phyloP scores from a whole-genome alignment of 2,329 filamentous ascomycete species.

The Neonectria sp. region DNA sequence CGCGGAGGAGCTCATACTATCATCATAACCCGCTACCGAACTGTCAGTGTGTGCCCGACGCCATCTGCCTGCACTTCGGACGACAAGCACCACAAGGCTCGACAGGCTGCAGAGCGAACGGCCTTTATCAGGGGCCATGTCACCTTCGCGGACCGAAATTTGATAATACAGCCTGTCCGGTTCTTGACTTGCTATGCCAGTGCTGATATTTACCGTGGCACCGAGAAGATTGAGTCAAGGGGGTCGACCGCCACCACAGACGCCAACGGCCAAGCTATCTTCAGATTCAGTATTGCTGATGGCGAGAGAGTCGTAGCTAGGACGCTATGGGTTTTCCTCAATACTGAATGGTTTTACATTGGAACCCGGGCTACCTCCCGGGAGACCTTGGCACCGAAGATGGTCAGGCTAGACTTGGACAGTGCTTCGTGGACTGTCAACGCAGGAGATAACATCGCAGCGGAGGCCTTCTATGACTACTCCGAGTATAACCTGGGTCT shows the following conservation, averaged over 20 bases:
- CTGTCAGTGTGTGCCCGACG: neutral
- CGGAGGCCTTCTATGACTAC: conserved; percentile 1
- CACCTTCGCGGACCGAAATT: conserved; percentile 11
- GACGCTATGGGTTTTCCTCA: neutral
- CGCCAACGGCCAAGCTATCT: neutral
- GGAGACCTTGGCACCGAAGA: neutral
- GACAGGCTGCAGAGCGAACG: neutral
- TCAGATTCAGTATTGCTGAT: neutral
- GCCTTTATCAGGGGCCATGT: neutral
- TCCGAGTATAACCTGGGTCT: conserved; percentile 5
- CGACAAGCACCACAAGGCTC: neutral
- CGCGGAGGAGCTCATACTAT: conserved; percentile 1
- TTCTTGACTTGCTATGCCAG: neutral
- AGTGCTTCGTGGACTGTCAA: neutral
- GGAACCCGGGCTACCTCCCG: neutral
- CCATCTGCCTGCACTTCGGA: neutral
- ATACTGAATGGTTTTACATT: neutral
- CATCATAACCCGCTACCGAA: conserved; percentile 1
- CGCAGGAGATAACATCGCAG: neutral
- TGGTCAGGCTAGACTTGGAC: neutral
- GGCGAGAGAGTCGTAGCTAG: neutral
- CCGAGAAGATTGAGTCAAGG: neutral
- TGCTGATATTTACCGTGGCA: neutral
- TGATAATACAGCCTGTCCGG: neutral
- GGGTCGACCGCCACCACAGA: neutral